These are phyloP conservation scores for Artemisia argyi DNA, from an alignment of 129 eudicot species.

Conservation along the genomic window DNA sequence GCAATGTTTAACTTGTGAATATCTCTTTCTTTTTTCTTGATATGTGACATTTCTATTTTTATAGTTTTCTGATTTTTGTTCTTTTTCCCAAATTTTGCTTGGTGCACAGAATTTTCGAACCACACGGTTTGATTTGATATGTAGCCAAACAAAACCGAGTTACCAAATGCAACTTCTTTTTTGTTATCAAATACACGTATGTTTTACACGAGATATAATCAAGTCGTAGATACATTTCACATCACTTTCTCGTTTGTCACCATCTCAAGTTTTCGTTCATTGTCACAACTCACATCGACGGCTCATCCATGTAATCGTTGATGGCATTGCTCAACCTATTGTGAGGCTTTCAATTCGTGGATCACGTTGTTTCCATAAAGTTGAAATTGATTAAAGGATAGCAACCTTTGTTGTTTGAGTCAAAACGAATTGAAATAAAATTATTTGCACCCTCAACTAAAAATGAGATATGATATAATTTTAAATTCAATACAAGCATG, in stretches of 20 bases:
- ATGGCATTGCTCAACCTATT: not conserved
- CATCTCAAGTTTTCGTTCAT: no score
- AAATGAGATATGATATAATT: no score
- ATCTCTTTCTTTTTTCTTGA: not conserved
- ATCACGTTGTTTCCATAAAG: not conserved
- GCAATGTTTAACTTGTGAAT: constrained; percentile 4
- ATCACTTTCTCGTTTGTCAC: no score
- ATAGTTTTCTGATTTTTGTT: not conserved
- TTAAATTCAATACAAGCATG: no score
- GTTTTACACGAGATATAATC: no score
- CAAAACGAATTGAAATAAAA: not conserved
- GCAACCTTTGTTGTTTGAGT: not conserved
- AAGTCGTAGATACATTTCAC: no score
- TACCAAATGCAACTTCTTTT: no score
- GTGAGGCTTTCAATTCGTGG: not conserved
- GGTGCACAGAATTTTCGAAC: not conserved
- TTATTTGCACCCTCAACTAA: not conserved
- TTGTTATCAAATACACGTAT: no score
- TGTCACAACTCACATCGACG: not conserved
- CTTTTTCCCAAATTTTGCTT: not conserved
- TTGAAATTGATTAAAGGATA: not conserved
- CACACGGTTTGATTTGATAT: not conserved
- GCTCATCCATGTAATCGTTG: not conserved
- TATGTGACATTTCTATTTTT: not conserved
- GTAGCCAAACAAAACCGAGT: not conserved